Percentiles rank a stretch among this genome's conserved stretches.
Evolutionary conservation across 1,139 yeast genomes (phyloP).

Genomic region (Diutina sp.): DNA sequence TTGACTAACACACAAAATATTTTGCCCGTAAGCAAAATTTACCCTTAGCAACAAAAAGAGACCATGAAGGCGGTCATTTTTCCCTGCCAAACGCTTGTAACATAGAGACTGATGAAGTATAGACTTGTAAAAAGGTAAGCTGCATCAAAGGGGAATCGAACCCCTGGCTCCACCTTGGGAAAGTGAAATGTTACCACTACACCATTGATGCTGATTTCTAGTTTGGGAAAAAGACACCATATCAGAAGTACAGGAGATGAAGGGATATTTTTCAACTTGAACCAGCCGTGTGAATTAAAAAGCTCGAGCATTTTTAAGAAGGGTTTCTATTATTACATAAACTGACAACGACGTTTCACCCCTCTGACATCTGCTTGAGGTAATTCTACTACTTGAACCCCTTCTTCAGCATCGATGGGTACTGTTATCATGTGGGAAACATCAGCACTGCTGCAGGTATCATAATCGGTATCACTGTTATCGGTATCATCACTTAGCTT

Average conservation of each 20-base stretch:
- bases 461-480: neutral
- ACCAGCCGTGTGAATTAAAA: too few relatives aligned
- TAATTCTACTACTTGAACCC: neutral
- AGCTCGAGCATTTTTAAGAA: too few relatives aligned
- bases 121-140: neutral
- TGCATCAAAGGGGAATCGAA: slow-evolving; percentile 2
- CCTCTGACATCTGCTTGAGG: neutral
- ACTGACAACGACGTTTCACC: neutral
- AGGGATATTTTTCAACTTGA: too few relatives aligned
- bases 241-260: too few relatives aligned
- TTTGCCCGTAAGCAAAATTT: slow-evolving; percentile 10
- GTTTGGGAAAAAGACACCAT: too few relatives aligned
- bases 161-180: slow-evolving; percentile 3
- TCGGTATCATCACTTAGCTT: neutral
- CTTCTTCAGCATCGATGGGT: neutral
- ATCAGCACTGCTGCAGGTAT: neutral
- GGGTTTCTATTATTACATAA: neutral
- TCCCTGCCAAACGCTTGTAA: too few relatives aligned
- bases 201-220: neutral
- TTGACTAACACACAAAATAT: too few relatives aligned
- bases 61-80: slow-evolving; percentile 15
- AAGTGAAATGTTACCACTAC: slow-evolving; percentile 3
- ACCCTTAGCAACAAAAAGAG: slow-evolving; percentile 22
- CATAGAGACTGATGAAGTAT: neutral
- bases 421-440: neutral